Conservation (phyloP, 2,329 filamentous ascomycete species). For the Pseudogymnoascus sp. region DNA sequence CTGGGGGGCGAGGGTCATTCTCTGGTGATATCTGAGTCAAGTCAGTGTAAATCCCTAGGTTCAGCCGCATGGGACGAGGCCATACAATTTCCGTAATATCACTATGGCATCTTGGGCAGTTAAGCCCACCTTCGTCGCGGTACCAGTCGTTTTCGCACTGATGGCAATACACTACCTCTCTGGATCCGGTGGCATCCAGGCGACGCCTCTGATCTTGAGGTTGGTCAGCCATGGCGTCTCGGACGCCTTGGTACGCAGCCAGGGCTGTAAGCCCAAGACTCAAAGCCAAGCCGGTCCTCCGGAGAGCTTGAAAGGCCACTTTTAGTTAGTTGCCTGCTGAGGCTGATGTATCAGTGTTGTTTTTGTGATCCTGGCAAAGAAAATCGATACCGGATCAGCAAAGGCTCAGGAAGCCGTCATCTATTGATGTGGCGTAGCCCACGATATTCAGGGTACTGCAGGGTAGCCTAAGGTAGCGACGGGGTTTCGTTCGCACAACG, state of each 20-base stretch:
- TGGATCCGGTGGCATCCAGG: slow-evolving; percentile 42
- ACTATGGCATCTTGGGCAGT: slow-evolving; percentile 68
- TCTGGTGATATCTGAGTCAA: neutral
- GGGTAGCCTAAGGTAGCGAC: slow-evolving; percentile 1
- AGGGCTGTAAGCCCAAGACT: slow-evolving; percentile 52
- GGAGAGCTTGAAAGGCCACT: slow-evolving; percentile 49
- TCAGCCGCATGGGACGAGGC: neutral
- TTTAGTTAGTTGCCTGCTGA: slow-evolving; percentile 25
- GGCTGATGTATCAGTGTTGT: neutral
- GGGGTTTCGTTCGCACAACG: slow-evolving; percentile 2
- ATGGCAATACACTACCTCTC: slow-evolving; percentile 82
- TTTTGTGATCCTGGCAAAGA: neutral
- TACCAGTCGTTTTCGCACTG: slow-evolving; percentile 76
- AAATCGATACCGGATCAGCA: neutral
- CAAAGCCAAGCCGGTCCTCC: slow-evolving; percentile 45
- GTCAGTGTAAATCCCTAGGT: neutral
- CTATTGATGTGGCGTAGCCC: slow-evolving; percentile 1
- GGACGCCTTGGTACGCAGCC: slow-evolving; percentile 43
- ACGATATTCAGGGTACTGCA: slow-evolving; percentile 1
- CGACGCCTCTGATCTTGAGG: slow-evolving; percentile 24
- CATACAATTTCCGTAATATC: slow-evolving; percentile 80
- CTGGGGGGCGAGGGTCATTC: slow-evolving; percentile 54
- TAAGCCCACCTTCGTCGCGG: slow-evolving; percentile 56
- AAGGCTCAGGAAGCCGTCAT: neutral
- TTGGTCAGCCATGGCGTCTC: slow-evolving; percentile 32